phyloP scores from a whole-genome alignment of 495 filamentous ascomycete genomes.

The Xylaria palmicola region DNA sequence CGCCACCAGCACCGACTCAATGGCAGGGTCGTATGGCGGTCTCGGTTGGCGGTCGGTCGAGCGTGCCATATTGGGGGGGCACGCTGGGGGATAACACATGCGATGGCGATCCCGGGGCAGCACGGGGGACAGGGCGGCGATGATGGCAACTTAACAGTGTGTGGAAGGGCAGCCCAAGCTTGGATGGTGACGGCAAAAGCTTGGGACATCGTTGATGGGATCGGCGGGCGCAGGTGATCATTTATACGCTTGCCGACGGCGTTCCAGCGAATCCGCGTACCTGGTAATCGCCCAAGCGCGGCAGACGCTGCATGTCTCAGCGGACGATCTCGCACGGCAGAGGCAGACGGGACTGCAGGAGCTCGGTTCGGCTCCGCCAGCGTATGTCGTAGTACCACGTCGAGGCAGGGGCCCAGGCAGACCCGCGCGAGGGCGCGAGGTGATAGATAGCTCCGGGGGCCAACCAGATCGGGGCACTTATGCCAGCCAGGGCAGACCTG shows the following conservation, averaged over 20 bases:
- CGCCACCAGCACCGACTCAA: slow-evolving; percentile 24
- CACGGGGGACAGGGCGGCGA: background rate
- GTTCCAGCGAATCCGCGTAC: slow-evolving; percentile 9
- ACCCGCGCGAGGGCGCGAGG: background rate
- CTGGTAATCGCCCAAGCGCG: slow-evolving; percentile 10
- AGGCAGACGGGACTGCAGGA: slow-evolving; percentile 9
- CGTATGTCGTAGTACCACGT: slow-evolving; percentile 4
- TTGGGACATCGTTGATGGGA: background rate
- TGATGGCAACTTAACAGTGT: background rate
- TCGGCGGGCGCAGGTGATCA: background rate
- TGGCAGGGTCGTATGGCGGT: slow-evolving; percentile 32
- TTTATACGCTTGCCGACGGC: slow-evolving; percentile 7
- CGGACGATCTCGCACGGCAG: slow-evolving; percentile 10
- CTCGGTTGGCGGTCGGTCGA: slow-evolving; percentile 30
- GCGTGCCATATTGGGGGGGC: slow-evolving; percentile 22
- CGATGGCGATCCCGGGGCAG: background rate
- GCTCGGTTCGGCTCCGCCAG: slow-evolving; percentile 13
- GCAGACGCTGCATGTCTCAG: slow-evolving; percentile 4
- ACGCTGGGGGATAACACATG: background rate
- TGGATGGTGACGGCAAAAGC: background rate
- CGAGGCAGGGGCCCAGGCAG: slow-evolving; percentile 7
- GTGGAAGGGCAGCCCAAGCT: background rate
- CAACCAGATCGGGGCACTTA: background rate
- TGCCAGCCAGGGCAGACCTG: background rate
- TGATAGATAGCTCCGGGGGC: slow-evolving; percentile 1